Conservation (phyloP, 129 eudicot genomes). For the Oenanthe sinensis region DNA sequence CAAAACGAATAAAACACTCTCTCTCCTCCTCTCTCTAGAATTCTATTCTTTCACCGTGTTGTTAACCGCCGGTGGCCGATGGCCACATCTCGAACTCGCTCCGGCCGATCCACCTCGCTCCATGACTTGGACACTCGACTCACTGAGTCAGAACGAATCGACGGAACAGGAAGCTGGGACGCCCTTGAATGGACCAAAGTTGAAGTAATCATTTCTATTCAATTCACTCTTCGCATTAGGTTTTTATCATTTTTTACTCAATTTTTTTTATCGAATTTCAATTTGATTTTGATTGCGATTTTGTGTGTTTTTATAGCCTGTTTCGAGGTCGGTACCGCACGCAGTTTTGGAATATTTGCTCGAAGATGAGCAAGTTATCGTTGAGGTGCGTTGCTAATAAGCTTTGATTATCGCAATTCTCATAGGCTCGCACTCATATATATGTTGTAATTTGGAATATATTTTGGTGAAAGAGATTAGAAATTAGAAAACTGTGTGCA, state of each 20-base stretch:
- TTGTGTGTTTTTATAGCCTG: constrained; percentile 43
- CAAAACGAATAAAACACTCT: neutral
- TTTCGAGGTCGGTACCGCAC: constrained; percentile 49
- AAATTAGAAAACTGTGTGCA: neutral
- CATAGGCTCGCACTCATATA: neutral
- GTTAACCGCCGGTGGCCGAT: constrained; percentile 5
- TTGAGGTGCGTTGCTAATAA: constrained; percentile 34
- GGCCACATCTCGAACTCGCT: constrained; percentile 36
- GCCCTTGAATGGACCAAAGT: constrained; percentile 62
- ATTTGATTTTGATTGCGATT: neutral
- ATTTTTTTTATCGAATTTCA: neutral
- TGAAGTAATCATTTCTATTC: constrained; percentile 34
- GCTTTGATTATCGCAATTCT: neutral
- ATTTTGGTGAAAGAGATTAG: neutral
- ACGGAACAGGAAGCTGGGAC: constrained; percentile 76
- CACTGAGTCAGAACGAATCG: constrained; percentile 55
- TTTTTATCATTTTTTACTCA: neutral
- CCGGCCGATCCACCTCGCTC: constrained; percentile 32
- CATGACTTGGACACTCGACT: constrained; percentile 37
- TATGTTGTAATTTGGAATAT: neutral
- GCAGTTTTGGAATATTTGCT: constrained; percentile 47
- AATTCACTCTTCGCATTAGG: constrained; percentile 5
- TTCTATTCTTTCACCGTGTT: neutral
- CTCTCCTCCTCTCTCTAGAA: neutral
- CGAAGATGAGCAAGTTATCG: constrained; percentile 51